phyloP scores from a whole-genome alignment of 306 rosid species.

The Albizia julibrissin region DNA sequence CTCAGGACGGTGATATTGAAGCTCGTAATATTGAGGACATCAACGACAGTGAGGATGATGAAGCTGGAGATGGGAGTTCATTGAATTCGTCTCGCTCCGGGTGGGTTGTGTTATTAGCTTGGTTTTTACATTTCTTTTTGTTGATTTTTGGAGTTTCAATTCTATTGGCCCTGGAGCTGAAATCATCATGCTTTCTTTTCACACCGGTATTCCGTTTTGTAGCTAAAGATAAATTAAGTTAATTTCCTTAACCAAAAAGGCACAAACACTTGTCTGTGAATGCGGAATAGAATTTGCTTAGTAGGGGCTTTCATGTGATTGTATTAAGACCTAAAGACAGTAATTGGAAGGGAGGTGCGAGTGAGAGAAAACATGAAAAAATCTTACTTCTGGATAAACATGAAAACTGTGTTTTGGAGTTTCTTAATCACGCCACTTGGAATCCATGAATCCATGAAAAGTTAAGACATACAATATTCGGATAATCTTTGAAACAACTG shows the following conservation, averaged over 20 bases:
- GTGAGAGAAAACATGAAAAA: not conserved
- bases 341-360: not conserved
- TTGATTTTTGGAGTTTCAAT: not conserved
- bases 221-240: not conserved
- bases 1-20: conserved; percentile 38
- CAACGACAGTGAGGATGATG: conserved; percentile 54
- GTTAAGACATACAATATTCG: not conserved
- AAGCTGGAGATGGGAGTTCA: conserved; percentile 29
- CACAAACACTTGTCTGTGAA: not conserved
- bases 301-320: not conserved
- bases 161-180: conserved; percentile 17
- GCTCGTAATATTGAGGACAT: conserved; percentile 30
- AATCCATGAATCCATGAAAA: conserved; percentile 1
- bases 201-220: conserved; percentile 6
- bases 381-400: not conserved
- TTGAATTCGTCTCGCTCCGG: conserved; percentile 40
- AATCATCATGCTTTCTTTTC: not conserved
- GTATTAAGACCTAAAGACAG: not conserved
- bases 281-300: not conserved
- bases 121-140: not conserved
- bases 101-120: conserved; percentile 38
- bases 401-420: not conserved
- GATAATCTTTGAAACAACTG: not conserved
- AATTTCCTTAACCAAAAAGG: not conserved
- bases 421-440: conserved; percentile 9